These are phyloP conservation scores for Neodidymelliopsis sp. DNA, from an alignment of 2,329 filamentous ascomycete species.

Conservation along the genomic window DNA sequence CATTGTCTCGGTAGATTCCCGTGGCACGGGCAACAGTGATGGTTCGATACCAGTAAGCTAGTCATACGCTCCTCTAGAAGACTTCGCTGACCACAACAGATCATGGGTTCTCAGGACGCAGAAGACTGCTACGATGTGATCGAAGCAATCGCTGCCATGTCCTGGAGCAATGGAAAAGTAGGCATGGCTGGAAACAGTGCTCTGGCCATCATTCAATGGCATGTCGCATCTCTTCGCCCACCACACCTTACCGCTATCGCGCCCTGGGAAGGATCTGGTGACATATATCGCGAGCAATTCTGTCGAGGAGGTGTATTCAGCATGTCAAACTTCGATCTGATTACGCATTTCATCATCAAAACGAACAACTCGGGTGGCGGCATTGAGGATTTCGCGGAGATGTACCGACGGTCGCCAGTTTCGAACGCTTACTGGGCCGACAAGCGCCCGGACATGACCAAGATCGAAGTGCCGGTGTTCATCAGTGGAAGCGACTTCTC, in stretches of 20 bases:
- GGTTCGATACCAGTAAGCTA: conserved; percentile 33
- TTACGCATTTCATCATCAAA: conserved; percentile 50
- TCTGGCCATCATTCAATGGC: conserved; percentile 54
- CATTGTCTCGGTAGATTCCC: conserved; percentile 43
- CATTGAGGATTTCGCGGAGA: conserved; percentile 54
- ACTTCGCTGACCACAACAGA: neutral
- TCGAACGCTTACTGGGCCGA: conserved; percentile 34
- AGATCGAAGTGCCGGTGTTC: conserved; percentile 31
- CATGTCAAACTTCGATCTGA: conserved; percentile 54
- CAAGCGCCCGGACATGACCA: conserved; percentile 28
- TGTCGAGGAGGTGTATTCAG: conserved; percentile 45
- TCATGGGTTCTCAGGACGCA: conserved; percentile 55
- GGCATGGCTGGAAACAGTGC: conserved; percentile 56
- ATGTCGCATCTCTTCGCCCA: conserved; percentile 52
- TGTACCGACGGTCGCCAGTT: conserved; percentile 49
- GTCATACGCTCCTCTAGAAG: neutral
- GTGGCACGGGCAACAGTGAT: conserved; percentile 44
- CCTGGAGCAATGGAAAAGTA: conserved; percentile 56
- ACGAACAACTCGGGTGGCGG: conserved; percentile 32
- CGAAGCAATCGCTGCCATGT: conserved; percentile 51
- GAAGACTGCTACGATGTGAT: conserved; percentile 57
- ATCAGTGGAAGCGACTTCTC: conserved; percentile 26
- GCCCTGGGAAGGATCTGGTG: conserved; percentile 57
- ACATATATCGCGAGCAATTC: conserved; percentile 58
- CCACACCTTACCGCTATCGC: conserved; percentile 55